Conservation (phyloP, 73 alveolate genomes). For the Paramecium sonneborni region DNA sequence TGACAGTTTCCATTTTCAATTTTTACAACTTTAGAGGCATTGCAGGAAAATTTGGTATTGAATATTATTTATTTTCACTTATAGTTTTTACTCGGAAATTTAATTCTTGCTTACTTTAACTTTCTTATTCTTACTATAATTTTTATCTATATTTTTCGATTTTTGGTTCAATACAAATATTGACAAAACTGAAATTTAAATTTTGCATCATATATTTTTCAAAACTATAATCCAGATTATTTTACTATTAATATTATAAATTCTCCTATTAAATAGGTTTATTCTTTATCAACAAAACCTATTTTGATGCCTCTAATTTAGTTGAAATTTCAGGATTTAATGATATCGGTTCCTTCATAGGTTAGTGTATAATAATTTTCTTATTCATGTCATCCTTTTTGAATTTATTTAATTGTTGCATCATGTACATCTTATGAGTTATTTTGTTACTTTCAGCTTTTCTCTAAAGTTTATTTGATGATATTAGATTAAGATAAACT, state of each 20-base stretch:
- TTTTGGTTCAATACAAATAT: neutral
- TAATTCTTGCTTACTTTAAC: neutral
- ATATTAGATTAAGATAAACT: neutral
- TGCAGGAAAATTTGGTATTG: neutral
- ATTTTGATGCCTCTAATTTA: neutral
- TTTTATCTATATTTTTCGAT: neutral
- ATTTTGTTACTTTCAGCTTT: constrained; percentile 16
- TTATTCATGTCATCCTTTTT: neutral
- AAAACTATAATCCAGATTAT: neutral
- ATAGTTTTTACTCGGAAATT: neutral
- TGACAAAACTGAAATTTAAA: neutral
- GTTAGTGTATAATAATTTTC: neutral
- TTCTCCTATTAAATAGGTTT: neutral
- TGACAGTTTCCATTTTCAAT: neutral
- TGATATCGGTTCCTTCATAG: neutral
- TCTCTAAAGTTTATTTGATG: neutral
- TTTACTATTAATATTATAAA: neutral
- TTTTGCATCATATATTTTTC: neutral
- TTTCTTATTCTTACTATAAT: neutral
- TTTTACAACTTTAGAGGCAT: neutral
- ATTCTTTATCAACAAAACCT: neutral
- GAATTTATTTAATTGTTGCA: neutral
- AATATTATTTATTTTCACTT: neutral
- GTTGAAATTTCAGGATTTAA: neutral
- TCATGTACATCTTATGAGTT: constrained; percentile 14